phyloP scores from a whole-genome alignment of 2,329 filamentous ascomycete species.

The Stagonosporopsis vannaccii region DNA sequence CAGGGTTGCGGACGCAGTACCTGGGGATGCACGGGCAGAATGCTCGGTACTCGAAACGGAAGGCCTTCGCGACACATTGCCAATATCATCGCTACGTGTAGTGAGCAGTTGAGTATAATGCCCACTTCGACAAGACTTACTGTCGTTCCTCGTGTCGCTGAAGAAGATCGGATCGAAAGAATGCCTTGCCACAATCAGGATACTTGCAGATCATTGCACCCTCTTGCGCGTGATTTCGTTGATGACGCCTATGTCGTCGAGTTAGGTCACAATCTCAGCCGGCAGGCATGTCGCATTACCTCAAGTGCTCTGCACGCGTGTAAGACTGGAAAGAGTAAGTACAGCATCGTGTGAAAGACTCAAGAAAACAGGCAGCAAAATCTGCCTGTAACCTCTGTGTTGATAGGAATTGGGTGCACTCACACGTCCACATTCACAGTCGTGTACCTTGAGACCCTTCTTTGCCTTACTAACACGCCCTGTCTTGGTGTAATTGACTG shows the following conservation, averaged over 20 bases:
- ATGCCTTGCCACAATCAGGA: slow-evolving; percentile 52
- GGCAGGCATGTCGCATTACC: slow-evolving; percentile 34
- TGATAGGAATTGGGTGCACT: slow-evolving; percentile 23
- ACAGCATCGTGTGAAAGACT: not conserved
- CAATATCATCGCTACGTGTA: slow-evolving; percentile 35
- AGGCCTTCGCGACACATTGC: slow-evolving; percentile 32
- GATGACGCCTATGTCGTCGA: slow-evolving; percentile 49
- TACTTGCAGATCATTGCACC: slow-evolving; percentile 52
- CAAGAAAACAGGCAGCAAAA: not conserved
- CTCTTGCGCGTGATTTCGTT: slow-evolving; percentile 56
- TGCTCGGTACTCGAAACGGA: slow-evolving; percentile 37
- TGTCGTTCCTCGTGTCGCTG: slow-evolving; percentile 55
- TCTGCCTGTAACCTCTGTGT: not conserved
- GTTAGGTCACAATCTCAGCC: not conserved
- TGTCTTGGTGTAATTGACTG: slow-evolving; percentile 54
- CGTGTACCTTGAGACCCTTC: slow-evolving; percentile 56
- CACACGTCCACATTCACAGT: slow-evolving; percentile 58
- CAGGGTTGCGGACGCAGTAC: slow-evolving; percentile 24
- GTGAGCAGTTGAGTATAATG: slow-evolving; percentile 18
- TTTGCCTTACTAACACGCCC: slow-evolving; percentile 58
- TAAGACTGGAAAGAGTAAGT: slow-evolving; percentile 52
- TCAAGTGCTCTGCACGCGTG: slow-evolving; percentile 57
- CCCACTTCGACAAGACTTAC: slow-evolving; percentile 37
- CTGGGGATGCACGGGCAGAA: slow-evolving; percentile 28
- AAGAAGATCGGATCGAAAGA: slow-evolving; percentile 55